A percentile compares a stretch with the other conserved stretches of the same genome.
Evolutionary conservation across 495 filamentous ascomycete genomes (phyloP).

Genomic region (Hyphodiscus hymeniophilus): DNA sequence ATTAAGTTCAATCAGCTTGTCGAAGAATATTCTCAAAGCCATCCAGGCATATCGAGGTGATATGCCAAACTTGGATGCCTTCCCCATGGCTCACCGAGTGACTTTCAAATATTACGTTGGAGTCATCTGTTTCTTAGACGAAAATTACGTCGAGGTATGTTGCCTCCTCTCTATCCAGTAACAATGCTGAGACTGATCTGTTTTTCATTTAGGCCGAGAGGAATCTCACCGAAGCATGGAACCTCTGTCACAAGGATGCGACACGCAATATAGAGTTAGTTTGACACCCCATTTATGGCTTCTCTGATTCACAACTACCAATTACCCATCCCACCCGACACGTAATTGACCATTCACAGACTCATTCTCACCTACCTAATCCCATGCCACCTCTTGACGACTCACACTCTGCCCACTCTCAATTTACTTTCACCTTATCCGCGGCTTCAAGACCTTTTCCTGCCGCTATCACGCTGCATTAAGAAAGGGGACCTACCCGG

Average conservation of each 20-base stretch:
- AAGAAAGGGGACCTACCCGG: conserved; percentile 70
- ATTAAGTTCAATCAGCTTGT: conserved; percentile 78
- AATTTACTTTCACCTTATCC: conserved; percentile 67
- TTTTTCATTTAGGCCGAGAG: conserved; percentile 57
- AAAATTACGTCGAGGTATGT: conserved; percentile 71
- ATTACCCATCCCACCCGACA: background rate
- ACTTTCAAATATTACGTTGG: conserved; percentile 95
- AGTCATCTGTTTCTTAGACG: conserved; percentile 82
- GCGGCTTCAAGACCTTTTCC: conserved; percentile 67
- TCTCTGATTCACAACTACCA: background rate
- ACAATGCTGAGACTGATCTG: conserved; percentile 1
- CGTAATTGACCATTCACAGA: conserved; percentile 32
- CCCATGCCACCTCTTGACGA: conserved; percentile 81
- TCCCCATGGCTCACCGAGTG: conserved; percentile 85
- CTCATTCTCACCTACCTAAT: conserved; percentile 94
- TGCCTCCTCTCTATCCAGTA: background rate
- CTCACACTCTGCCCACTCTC: conserved; percentile 68
- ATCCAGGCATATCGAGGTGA: conserved; percentile 64
- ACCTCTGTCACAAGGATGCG: conserved; percentile 62
- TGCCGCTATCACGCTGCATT: conserved; percentile 68
- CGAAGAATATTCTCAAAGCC: conserved; percentile 80
- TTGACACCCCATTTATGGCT: background rate
- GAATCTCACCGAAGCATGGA: conserved; percentile 68
- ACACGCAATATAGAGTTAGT: conserved; percentile 71
- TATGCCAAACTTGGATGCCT: conserved; percentile 63